Evolutionary conservation across 1,284 basidiomycete species (phyloP).

Genomic region (Stygiomarasmius scandens): DNA sequence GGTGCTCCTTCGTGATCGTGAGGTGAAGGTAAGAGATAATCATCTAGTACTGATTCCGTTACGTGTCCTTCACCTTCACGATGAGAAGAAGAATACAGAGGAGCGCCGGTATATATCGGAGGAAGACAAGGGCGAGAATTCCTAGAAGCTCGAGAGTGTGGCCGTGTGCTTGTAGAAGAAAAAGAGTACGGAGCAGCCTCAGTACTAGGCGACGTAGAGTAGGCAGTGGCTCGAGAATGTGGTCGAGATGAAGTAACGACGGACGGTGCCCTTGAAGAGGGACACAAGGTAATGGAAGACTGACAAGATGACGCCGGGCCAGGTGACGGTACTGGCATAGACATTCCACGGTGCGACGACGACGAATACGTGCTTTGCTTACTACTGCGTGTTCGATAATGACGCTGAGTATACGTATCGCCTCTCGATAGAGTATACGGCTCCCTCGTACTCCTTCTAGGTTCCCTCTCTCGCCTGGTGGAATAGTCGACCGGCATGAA

Average conservation of each 20-base stretch:
- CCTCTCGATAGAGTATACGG: constrained; percentile 4
- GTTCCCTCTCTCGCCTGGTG: constrained; percentile 6
- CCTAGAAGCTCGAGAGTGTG: background rate
- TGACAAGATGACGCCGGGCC: constrained; percentile 5
- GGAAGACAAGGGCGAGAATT: constrained; percentile 4
- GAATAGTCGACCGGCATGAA: constrained; percentile 16
- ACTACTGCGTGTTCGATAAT: background rate
- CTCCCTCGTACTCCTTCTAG: constrained; percentile 12
- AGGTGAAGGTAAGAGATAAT: constrained; percentile 13
- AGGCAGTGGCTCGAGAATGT: background rate
- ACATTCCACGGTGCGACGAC: background rate
- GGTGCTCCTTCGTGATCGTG: background rate
- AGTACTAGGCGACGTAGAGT: background rate
- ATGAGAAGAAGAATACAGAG: constrained; percentile 1
- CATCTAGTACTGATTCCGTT: constrained; percentile 16
- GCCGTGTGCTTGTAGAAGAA: background rate
- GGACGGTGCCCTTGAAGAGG: background rate
- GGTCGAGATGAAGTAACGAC: constrained; percentile 3
- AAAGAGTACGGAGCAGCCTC: background rate
- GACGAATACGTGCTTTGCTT: background rate
- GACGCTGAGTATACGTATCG: constrained; percentile 3
- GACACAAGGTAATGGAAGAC: background rate
- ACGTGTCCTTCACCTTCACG: constrained; percentile 1
- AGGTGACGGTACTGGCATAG: background rate
- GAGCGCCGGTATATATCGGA: background rate